phyloP scores from a whole-genome alignment of 768 basidiomycete genomes.

The Suillus cothurnatus region DNA sequence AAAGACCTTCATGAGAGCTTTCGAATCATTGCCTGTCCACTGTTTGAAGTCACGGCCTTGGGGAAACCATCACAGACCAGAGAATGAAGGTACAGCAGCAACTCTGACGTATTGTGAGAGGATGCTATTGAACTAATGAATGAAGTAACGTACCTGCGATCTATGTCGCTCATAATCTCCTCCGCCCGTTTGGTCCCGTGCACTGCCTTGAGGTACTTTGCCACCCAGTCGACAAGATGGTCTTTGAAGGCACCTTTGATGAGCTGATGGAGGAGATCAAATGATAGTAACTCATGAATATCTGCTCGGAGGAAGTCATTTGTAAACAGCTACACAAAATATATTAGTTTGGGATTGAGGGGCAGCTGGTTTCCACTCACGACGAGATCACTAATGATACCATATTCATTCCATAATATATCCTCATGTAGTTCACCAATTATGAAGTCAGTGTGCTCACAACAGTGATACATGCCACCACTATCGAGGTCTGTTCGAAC shows the following conservation, averaged over 20 bases:
- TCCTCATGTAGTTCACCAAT: constrained; percentile 26
- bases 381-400: constrained; percentile 35
- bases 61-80: not conserved
- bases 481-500: constrained; percentile 21
- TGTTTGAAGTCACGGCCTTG: not conserved
- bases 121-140: fast-evolving
- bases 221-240: not conserved
- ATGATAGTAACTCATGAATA: not conserved
- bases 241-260: constrained; percentile 4
- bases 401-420: constrained; percentile 38
- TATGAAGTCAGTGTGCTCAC: constrained; percentile 23
- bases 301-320: not conserved
- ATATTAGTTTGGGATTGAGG: not conserved
- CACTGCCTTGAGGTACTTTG: not conserved
- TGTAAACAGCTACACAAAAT: not conserved
- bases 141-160: not conserved
- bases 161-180: not conserved
- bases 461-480: constrained; percentile 20
- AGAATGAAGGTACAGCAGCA: not conserved
- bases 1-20: not conserved
- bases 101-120: not conserved
- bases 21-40: not conserved
- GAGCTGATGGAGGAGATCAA: constrained; percentile 1
- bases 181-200: too few species aligned
- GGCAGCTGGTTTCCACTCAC: constrained; percentile 18